Conservation (phyloP, 352 stramenopile genomes). For the Pythium guiyangense region DNA sequence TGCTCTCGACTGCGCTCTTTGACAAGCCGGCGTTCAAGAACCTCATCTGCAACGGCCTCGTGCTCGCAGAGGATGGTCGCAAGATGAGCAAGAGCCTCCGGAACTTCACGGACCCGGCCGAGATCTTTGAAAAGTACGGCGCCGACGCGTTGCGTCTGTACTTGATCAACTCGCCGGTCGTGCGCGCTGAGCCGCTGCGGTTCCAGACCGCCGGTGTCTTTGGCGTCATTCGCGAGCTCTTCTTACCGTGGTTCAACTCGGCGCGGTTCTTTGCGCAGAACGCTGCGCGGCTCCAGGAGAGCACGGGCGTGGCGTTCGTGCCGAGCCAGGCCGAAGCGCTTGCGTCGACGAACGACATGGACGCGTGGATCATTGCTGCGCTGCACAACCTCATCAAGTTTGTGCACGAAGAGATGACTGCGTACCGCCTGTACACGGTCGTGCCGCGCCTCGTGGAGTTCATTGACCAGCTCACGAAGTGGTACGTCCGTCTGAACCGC, state of each 20-base stretch:
- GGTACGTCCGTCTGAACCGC: slow-evolving; percentile 99
- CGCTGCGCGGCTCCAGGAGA: slow-evolving; percentile 89
- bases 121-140: slow-evolving; percentile 96
- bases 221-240: slow-evolving; percentile 97
- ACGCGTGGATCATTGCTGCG: slow-evolving; percentile 99
- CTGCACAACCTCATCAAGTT: slow-evolving; percentile 97
- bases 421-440: slow-evolving; percentile 99
- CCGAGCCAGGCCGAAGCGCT: slow-evolving; percentile 84
- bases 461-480: slow-evolving; percentile 99
- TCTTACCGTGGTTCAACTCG: slow-evolving; percentile 99
- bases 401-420: slow-evolving; percentile 96
- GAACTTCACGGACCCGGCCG: slow-evolving; percentile 96
- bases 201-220: slow-evolving; percentile 96
- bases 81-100: slow-evolving; percentile 99
- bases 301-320: slow-evolving; percentile 84
- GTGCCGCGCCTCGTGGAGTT: slow-evolving; percentile 97
- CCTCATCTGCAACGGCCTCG: slow-evolving; percentile 98
- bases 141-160: slow-evolving; percentile 99
- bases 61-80: slow-evolving; percentile 97
- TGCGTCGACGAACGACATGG: slow-evolving; percentile 96
- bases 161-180: slow-evolving; percentile 99
- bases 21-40: slow-evolving; percentile 99
- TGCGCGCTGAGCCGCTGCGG: slow-evolving; percentile 96
- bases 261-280: slow-evolving; percentile 99
- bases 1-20: slow-evolving; percentile 98